Base-by-base conservation (phyloP, 306 rosid genomes). In the Vachellia collinsii region DNA sequence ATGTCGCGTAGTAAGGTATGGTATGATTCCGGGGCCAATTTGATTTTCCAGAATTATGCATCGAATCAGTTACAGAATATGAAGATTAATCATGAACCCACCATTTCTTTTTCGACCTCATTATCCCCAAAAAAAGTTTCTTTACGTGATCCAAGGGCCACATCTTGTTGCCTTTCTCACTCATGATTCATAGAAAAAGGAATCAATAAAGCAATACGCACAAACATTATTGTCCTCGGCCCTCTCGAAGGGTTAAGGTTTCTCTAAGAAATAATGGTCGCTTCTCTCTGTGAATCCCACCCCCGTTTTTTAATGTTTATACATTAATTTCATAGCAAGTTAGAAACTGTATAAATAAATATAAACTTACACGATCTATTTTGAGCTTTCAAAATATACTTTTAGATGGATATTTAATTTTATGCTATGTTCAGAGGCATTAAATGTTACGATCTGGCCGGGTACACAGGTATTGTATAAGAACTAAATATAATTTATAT, bases 21-120 rank as follows among this genome's bases (percentile, higher is more conserved):
- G 38, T 38, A 41, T 72, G 70, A 77, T 82, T 53, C 62, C 38
- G 61, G 38, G 59, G 25, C 50, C 77, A 34, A 75, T 54, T 36
- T 66, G 54, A 4, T 20, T n/a, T n/a, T 75, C 43, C 34, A 50
- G 17, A 37, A 66, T 38, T 22, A 48, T 51, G 51, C 75, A 66
- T 51, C 29, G 67, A 77, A 77, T 37, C 48, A 39, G 42, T 36
- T 37, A 38, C 44, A 77, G 20, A 10, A 20, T 56, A 56, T 20
- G 5, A 56, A 56, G 17, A 4, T 4, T 13, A 67, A 39, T 48
- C 17, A 4, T 13, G 74, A 38, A 61, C 22, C 22, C 0, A 6
- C 4, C 0, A 4, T 4, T 3, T 16, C 46, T 6, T 63, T 53
- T 39, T n/a, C 47, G 1, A 1, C 5, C 4, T 0, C 59, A 3